Percentiles rank a stretch among this genome's conserved stretches.
Conservation (phyloP, 2,329 filamentous ascomycete species). For the Arthroderma uncinatum region DNA sequence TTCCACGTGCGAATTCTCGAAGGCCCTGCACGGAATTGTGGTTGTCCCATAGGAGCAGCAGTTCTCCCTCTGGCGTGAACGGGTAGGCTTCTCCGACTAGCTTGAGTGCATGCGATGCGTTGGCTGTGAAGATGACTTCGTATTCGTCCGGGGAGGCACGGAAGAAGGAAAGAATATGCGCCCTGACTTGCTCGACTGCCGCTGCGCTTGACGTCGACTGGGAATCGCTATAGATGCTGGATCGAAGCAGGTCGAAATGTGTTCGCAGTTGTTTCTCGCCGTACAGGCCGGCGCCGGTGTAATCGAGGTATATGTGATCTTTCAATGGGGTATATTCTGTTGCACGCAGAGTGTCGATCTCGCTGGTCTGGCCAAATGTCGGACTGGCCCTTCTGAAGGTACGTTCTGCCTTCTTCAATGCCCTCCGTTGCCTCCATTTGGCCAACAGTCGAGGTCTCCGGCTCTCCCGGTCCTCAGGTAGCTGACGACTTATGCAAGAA, state of each 20-base stretch:
- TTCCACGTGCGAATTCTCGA: slow-evolving; percentile 26
- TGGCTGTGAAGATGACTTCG: slow-evolving; percentile 52
- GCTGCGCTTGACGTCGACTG: slow-evolving; percentile 53
- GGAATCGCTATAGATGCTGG: slow-evolving; percentile 55
- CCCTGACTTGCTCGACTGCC: slow-evolving; percentile 46
- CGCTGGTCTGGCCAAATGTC: slow-evolving; percentile 5
- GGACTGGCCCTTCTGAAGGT: slow-evolving; percentile 9
- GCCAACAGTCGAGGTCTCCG: neutral
- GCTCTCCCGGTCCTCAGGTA: neutral
- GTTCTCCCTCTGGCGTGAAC: slow-evolving; percentile 30
- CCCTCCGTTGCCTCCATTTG: neutral
- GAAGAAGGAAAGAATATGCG: slow-evolving; percentile 46
- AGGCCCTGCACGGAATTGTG: slow-evolving; percentile 53
- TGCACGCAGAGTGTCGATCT: slow-evolving; percentile 10
- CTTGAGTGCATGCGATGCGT: slow-evolving; percentile 53
- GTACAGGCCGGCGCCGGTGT: slow-evolving; percentile 11
- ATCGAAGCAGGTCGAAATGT: slow-evolving; percentile 16
- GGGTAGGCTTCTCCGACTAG: slow-evolving; percentile 36
- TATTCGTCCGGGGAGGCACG: slow-evolving; percentile 49
- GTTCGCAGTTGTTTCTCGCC: slow-evolving; percentile 10
- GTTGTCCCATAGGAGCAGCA: slow-evolving; percentile 48
- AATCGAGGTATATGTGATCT: slow-evolving; percentile 11
- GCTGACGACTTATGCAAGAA: neutral
- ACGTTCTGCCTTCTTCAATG: slow-evolving; percentile 9
- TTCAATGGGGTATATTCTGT: slow-evolving; percentile 11